Evolutionary conservation across 192 early-diverging fungal species (phyloP), one percentile per base, ranked within the genome.

Genomic region (Diversispora eburnea): DNA sequence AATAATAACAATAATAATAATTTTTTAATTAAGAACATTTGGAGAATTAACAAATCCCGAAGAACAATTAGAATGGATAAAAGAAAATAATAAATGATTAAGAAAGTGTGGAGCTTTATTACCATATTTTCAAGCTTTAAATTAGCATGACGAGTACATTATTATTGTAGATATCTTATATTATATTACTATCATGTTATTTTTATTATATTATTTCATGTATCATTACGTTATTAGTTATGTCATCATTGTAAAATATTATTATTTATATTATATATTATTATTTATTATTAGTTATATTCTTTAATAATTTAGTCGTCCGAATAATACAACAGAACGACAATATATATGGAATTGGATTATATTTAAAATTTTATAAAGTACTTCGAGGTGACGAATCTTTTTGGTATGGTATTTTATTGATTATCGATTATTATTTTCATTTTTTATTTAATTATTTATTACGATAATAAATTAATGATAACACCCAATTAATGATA

Each of bases 311-410:
- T 33, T 33, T 33, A 69, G 60, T 46, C 68, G 41, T 42, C 48
- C 33, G 8, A 60, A 49, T 48, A 8, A 13, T 46, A 57, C 51
- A 19, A 17, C 46, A 25, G 51, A 70, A 55, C 17, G 60, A 54
- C 61, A 60, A 51, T 64, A 41, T 12, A 76, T 63, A 25, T 52
- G 13, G 80, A 86, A 84, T 84, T 39, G 82, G 80, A 17, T 75
- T 82, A 8, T 80, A 87, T 69, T 78, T 92, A 39, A 88, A 86
- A 59, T 74, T 92, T 54, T 90, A 19, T 92, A 86, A 86, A 46
- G 79, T 81, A 4, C 83, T 88, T 67, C 73, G 79, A 15, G 74
- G 79, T 6, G 81, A 89, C 52, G 62, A 81, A 43, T 74, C 62
- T 9, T 82, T 90, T 47, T 77, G 79, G n/a, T 57, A 89, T 55